Percentiles rank a stretch among this genome's conserved stretches.
Evolutionary conservation across 768 basidiomycete genomes (phyloP).

Genomic region (Leccinellum rugosiceps): DNA sequence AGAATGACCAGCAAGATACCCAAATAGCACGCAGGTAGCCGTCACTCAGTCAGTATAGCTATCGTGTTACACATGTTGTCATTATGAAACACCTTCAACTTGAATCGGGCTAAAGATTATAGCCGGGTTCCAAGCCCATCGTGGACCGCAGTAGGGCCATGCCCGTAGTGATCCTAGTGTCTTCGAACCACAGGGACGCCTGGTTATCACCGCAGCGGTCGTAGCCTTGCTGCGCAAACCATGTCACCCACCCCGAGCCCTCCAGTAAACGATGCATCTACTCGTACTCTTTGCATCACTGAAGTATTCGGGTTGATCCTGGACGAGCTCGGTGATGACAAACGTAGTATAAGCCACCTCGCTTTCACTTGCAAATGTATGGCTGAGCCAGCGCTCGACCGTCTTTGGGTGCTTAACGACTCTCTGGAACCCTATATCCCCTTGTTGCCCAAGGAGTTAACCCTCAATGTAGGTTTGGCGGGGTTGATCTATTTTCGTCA

Average conservation of each 20-base stretch:
- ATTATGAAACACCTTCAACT: neutral
- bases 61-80: slow-evolving; percentile 9
- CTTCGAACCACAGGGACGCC: neutral
- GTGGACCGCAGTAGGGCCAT: too few species aligned
- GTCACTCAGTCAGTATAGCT: neutral
- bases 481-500: neutral
- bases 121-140: neutral
- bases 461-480: slow-evolving; percentile 16
- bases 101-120: neutral
- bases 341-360: slow-evolving; percentile 14
- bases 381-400: slow-evolving; percentile 21
- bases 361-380: slow-evolving; percentile 22
- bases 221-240: neutral
- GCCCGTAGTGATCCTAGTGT: neutral
- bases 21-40: neutral
- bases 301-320: slow-evolving; percentile 24
- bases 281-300: slow-evolving; percentile 15
- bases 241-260: slow-evolving; percentile 2
- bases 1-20: neutral
- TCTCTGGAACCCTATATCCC: slow-evolving; percentile 25
- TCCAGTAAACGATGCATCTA: neutral
- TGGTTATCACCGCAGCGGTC: neutral
- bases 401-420: slow-evolving; percentile 22
- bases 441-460: slow-evolving; percentile 19
- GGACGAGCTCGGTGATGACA: slow-evolving; percentile 18